Percentiles rank a stretch among this genome's conserved stretches.
Conservation (phyloP, 2,329 filamentous ascomycete species). For the Paramyrothecium sp. region DNA sequence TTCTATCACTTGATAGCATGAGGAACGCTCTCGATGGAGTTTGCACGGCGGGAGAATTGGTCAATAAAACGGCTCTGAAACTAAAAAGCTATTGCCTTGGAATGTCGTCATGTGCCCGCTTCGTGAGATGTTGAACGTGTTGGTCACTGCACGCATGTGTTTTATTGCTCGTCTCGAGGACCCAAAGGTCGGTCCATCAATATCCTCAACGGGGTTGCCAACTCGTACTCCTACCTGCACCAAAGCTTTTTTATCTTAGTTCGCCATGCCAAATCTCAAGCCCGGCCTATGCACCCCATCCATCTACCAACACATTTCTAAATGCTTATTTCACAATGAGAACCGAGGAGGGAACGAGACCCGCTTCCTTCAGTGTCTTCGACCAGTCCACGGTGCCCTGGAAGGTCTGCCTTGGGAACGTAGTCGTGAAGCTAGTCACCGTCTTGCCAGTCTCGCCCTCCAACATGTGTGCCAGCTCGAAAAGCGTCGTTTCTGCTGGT, state of each 20-base stretch:
- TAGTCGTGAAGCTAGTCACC: constrained; percentile 78
- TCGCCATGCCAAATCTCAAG: background rate
- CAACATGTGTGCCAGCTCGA: constrained; percentile 82
- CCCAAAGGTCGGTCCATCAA: too few species aligned
- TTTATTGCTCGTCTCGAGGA: background rate
- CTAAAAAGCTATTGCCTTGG: constrained; percentile 30
- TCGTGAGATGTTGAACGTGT: background rate
- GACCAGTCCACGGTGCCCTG: constrained; percentile 71
- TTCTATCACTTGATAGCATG: constrained; percentile 41
- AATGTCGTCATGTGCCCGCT: background rate
- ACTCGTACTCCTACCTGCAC: too few species aligned
- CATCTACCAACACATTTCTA: constrained; percentile 1
- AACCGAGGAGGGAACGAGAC: constrained; percentile 86
- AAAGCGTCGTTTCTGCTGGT: constrained; percentile 85
- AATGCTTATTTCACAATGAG: constrained; percentile 64
- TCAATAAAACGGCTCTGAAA: constrained; percentile 34
- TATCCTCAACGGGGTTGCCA: too few species aligned
- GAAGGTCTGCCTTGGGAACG: constrained; percentile 83
- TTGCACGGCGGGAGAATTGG: constrained; percentile 33
- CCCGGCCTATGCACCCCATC: constrained; percentile 17
- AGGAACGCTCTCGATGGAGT: constrained; percentile 43
- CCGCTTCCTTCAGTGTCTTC: constrained; percentile 89
- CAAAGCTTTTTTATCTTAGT: too few species aligned
- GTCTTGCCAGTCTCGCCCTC: constrained; percentile 67
- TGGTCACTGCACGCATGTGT: background rate